Conservation (phyloP, 2,329 filamentous ascomycete species). For the Leptosphaerulina australis region DNA sequence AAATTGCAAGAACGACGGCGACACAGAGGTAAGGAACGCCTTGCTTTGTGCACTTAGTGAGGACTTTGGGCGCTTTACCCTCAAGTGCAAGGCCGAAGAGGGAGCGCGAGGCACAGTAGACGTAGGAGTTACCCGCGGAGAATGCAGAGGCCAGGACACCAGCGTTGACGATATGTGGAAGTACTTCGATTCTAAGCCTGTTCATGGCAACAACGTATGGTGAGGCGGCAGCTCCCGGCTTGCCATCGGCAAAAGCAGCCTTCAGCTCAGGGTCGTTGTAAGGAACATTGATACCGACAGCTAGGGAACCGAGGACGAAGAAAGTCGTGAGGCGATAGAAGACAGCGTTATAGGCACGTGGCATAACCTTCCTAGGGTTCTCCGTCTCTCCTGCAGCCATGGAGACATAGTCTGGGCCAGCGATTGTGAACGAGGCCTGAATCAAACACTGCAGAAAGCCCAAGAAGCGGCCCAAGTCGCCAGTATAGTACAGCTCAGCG, state of each 20-base stretch:
- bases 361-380: conserved; percentile 60
- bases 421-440: conserved; percentile 58
- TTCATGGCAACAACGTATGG: conserved; percentile 68
- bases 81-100: conserved; percentile 62
- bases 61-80: conserved; percentile 59
- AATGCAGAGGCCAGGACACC: conserved; percentile 61
- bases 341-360: conserved; percentile 76
- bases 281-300: conserved; percentile 70
- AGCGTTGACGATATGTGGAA: conserved; percentile 67
- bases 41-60: conserved; percentile 63
- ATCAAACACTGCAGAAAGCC: conserved; percentile 80
- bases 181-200: conserved; percentile 59
- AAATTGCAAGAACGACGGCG: conserved; percentile 67
- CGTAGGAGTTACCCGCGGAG: conserved; percentile 62
- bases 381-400: conserved; percentile 58
- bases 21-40: conserved; percentile 79
- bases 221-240: conserved; percentile 70
- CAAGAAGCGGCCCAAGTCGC: conserved; percentile 71
- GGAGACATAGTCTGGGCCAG: conserved; percentile 57
- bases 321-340: conserved; percentile 79
- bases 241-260: conserved; percentile 63
- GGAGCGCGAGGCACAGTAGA: conserved; percentile 61
- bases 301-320: conserved; percentile 76
- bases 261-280: conserved; percentile 68
- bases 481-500: conserved; percentile 66